These are phyloP conservation scores for Chaetomiaceae sp. DNA, from an alignment of 2,329 filamentous ascomycete species.

Conservation along the genomic window DNA sequence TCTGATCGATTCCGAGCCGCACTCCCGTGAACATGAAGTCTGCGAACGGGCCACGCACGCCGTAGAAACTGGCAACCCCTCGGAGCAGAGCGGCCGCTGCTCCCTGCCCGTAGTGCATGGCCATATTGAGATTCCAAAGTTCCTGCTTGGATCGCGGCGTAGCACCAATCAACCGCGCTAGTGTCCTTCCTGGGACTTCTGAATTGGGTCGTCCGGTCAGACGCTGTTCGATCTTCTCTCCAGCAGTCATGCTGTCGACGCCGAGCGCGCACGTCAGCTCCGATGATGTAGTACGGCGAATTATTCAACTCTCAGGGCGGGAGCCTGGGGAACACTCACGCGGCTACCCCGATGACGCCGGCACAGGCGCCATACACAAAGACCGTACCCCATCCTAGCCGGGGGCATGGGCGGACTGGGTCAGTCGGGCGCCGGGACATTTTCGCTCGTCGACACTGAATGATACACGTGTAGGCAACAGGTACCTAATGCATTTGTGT, in stretches of 20 bases:
- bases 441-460: not conserved
- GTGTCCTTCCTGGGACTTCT: conserved; percentile 18
- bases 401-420: conserved; percentile 7
- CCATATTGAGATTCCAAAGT: conserved; percentile 19
- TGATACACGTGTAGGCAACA: no score
- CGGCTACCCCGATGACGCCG: conserved; percentile 19
- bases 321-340: conserved; percentile 5
- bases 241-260: conserved; percentile 17
- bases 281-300: not conserved
- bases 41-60: conserved; percentile 18
- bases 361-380: conserved; percentile 16
- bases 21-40: conserved; percentile 22
- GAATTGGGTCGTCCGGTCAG: conserved; percentile 20
- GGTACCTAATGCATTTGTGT: no score
- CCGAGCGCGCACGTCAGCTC: not conserved
- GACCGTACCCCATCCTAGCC: conserved; percentile 13
- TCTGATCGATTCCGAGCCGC: conserved; percentile 20
- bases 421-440: conserved; percentile 14
- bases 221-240: conserved; percentile 19
- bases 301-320: not conserved
- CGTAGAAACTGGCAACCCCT: conserved; percentile 13
- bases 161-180: conserved; percentile 15
- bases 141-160: conserved; percentile 6
- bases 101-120: conserved; percentile 23
- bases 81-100: conserved; percentile 17